phyloP scores from a whole-genome alignment of 345 rosid species.

The Linum trigynum region DNA sequence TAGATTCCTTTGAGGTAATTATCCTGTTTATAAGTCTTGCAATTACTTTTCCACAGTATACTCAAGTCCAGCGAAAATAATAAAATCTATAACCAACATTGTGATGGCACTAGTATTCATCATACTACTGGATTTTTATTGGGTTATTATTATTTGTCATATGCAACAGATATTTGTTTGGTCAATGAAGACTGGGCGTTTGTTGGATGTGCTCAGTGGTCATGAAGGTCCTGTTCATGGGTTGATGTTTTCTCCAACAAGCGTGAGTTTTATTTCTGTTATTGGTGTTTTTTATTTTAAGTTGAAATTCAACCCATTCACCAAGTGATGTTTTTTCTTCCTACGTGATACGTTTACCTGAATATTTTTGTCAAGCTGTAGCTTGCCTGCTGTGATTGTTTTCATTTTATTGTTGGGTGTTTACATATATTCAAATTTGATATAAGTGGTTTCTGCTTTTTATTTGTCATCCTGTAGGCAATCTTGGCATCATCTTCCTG shows the following conservation, averaged over 20 bases:
- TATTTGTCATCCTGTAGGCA: slow-evolving; percentile 25
- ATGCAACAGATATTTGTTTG: slow-evolving; percentile 74
- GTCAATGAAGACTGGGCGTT: slow-evolving; percentile 98
- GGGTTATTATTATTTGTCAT: background rate
- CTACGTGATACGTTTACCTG: background rate
- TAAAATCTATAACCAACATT: too few relatives aligned
- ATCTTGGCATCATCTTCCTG: slow-evolving; percentile 91
- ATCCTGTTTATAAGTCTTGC: background rate
- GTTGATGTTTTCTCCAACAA: slow-evolving; percentile 73
- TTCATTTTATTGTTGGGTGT: background rate
- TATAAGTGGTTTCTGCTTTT: background rate
- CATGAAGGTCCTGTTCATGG: slow-evolving; percentile 99
- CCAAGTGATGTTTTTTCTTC: background rate
- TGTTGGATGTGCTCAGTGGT: slow-evolving; percentile 84
- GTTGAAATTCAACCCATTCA: background rate
- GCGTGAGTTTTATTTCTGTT: slow-evolving; percentile 39
- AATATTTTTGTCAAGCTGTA: background rate
- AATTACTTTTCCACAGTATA: background rate
- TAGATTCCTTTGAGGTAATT: slow-evolving; percentile 86
- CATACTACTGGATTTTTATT: background rate
- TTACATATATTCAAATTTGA: background rate
- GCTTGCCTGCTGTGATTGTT: background rate
- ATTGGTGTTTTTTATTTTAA: background rate
- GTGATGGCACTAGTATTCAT: background rate
- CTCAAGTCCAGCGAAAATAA: too few relatives aligned